Evolutionary conservation across 257 asterid species (phyloP), one percentile per base, ranked within the genome.

Genomic region (Ilex asprella): DNA sequence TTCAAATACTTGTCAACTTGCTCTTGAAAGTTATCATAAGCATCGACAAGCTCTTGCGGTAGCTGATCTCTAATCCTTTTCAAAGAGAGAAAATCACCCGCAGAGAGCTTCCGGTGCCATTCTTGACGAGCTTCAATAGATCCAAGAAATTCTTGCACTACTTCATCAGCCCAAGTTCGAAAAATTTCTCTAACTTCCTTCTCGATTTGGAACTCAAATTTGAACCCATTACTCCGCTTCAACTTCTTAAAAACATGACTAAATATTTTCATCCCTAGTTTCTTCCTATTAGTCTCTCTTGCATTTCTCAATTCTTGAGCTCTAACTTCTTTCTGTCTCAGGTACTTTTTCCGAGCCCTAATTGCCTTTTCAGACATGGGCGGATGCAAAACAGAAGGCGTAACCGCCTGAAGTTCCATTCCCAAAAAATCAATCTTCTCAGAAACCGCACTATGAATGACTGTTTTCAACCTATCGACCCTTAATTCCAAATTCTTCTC

Each of bases 331-430:
- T 83, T 92, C 79, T 89, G 99, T 57, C 95, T 68, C 16, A 76
- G 89, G 77, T 89, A 81, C 86, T 92, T 89, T 44, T 88, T 86
- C 14, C 81, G 76, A 0, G 99, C 99, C 73, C 97, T 75, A 10
- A 89, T 86, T 7, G 97, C 99, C 75, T 92, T 92, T 61, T 85
- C 89, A 2, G 95, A 78, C 76, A 73, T 82, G 9, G 80, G 78
- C 0, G 91, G 86, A 61, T 86, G 83, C 64, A 92, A 70, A 59
- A 86, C 65, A 2, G 97, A 92, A 30, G 99, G 99, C 3, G 84
- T 83, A 51, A 86, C 97, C 0, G 97, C 96, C 80, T 68, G 95
- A 80, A 92, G 95, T 81, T 89, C 97, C 99, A 92, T 86, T 7
- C 97, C 97, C 78, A 86, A 67, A 73, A 92, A 92, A 3, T 75